Evolutionary conservation across 805 yeast genomes (phyloP), one percentile per base, ranked within the genome.

Genomic region (Saccharomyces cerevisiae): DNA sequence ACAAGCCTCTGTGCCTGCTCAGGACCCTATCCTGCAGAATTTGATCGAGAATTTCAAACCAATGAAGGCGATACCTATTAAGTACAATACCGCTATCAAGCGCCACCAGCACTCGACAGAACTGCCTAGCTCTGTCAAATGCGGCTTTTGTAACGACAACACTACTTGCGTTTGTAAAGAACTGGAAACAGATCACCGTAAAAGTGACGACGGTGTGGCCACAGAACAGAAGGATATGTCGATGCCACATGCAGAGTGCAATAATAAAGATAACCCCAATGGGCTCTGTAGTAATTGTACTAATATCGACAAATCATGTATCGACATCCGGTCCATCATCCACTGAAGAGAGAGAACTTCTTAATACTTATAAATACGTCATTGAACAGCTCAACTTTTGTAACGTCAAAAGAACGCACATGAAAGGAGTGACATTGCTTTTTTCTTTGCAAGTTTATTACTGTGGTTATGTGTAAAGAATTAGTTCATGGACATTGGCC

Each of bases 61-160:
- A 4, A 73, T 78, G 76, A 78, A 82, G 21, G 87, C 91, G 0
- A 91, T 85, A 36, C 27, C 31, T 24, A 29, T 46, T 17, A 36
- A 46, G 48, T 57, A 47, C 73, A 57, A 31, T 24, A 30, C 50
- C 63, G 54, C 67, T 14, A 14, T 14, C 4, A 66, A 21, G 65
- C 13, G n/a, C 27, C 51, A 36, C 46, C 52, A 24, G 22, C 24
- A 46, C 43, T 32, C 36, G 41, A 27, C 51, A 28, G 50, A 53
- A 43, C 51, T 50, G 22, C 51, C 41, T 31, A 48, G 46, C 32
- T 51, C 48, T 24, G 49, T 47, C 36, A 57, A 51, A 55, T 92
- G 98, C 70, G 98, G 98, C 0, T 91, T 92, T 70, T 92, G 98
- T 66, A 82, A 96, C 0, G 96, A 88, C 60, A 94, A 84, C 60